These are phyloP conservation scores for Hansenula anomala DNA, from an alignment of 1,139 yeast species.

Conservation along the genomic window DNA sequence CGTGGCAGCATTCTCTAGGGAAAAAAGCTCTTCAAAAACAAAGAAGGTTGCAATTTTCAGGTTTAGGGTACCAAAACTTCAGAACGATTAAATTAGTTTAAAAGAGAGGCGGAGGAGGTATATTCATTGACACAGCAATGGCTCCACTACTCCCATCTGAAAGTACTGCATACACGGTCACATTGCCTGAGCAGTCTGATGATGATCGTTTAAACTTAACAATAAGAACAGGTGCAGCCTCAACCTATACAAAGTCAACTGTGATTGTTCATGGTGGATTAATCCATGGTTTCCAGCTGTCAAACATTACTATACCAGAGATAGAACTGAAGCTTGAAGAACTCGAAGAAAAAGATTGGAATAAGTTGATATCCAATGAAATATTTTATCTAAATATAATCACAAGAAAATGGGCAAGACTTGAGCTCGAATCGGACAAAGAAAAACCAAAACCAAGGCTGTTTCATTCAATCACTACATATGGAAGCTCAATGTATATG, in stretches of 20 bases:
- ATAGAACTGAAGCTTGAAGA: conserved; percentile 11
- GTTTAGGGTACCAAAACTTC: no score
- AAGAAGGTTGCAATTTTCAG: no score
- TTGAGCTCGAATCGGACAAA: conserved; percentile 18
- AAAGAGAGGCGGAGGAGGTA: not conserved
- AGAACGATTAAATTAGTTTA: no score
- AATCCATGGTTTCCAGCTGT: conserved; percentile 50
- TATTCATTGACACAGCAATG: conserved; percentile 24
- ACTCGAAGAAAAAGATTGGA: conserved; percentile 2
- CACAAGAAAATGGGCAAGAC: conserved; percentile 51
- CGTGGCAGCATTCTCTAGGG: no score
- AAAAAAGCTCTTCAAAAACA: no score
- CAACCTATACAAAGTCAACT: conserved; percentile 51
- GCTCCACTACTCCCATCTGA: conserved; percentile 30
- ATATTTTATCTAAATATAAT: conserved; percentile 52
- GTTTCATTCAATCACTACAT: conserved; percentile 51
- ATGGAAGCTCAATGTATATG: conserved; percentile 45
- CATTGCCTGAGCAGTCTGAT: conserved; percentile 23
- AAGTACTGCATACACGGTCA: conserved; percentile 25
- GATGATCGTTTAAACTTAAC: conserved; percentile 32
- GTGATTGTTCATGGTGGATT: conserved; percentile 66
- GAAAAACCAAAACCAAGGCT: conserved; percentile 49
- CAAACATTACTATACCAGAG: conserved; percentile 31
- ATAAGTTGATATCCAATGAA: conserved; percentile 41
- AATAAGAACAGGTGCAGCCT: conserved; percentile 64